Evolutionary conservation across 371 early-diverging fungal species (phyloP), one percentile per base, ranked within the genome.

Genomic region (Saksenaea vasiformis): DNA sequence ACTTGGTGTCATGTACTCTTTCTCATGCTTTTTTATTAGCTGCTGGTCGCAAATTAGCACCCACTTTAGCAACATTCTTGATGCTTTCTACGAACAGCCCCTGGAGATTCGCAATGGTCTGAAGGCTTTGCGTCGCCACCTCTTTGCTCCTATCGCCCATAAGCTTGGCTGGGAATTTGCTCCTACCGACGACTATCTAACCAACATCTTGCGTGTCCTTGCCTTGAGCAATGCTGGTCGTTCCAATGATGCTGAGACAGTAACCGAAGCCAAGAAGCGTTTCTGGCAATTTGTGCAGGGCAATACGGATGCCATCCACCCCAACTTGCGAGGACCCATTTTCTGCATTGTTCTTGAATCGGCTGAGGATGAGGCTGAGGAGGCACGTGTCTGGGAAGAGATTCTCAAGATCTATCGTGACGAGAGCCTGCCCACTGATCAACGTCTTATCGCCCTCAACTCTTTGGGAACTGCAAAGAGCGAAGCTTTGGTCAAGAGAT

Each of bases 261-360:
- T 79, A 4, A 63, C 70, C 26, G 74, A 82, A 62, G 82, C 82
- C 53, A 78, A 75, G 67, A 67, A 71, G 35, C 72, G 79, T 24
- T 82, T 82, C 71, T 77, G 76, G 74, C 68, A 67, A 54, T 77
- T 74, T 56, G 74, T 73, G 15, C 71, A 70, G 27, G 79, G 79
- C 24, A 70, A 76, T 59, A 70, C 51, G 3, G 76, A 73, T 0
- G 90, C 88, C 0, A 62, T 98, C 36, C 91, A 92, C 64, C 91
- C 96, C 39, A 92, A 95, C 74, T 69, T 97, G 22, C 91, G 94
- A n/a, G 87, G 88, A 26, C 74, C 90, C 2, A 92, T 93, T 0
- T 97, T 86, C 73, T 77, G 79, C 61, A 87, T 92, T 62, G 93
- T 91, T 3, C 74, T 95, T 24, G 61, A 76, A 43, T 77, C 89